Conservation (phyloP, 1,139 yeast species). For the Scheffersomyces titani region DNA sequence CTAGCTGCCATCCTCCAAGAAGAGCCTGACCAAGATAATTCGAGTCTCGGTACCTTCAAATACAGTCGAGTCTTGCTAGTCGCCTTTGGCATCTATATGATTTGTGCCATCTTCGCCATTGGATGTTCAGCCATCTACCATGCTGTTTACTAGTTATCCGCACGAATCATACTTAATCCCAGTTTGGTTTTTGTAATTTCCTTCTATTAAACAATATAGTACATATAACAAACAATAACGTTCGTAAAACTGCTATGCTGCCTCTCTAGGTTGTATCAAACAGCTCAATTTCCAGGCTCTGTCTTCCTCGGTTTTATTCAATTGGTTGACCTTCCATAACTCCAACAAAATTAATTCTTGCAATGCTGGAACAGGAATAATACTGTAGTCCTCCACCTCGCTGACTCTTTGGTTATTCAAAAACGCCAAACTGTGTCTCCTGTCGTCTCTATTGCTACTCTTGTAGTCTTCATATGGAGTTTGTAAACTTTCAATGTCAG, state of each 20-base stretch:
- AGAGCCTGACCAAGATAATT: neutral
- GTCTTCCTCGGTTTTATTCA: constrained; percentile 61
- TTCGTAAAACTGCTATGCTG: neutral
- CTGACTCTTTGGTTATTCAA: constrained; percentile 10
- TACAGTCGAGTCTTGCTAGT: neutral
- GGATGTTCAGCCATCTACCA: neutral
- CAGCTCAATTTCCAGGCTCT: constrained; percentile 75
- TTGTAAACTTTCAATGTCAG: constrained; percentile 80
- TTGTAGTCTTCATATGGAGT: constrained; percentile 46
- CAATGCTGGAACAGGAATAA: constrained; percentile 44
- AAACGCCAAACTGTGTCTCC: constrained; percentile 23
- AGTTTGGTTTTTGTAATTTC: neutral
- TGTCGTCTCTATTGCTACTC: constrained; percentile 9
- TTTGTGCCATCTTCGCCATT: neutral
- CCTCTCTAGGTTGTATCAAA: constrained; percentile 46
- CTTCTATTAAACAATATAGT: neutral
- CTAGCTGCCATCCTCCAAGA: neutral
- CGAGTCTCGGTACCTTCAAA: neutral
- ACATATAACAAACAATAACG: neutral
- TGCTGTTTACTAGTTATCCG: neutral
- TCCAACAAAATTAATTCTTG: constrained; percentile 71
- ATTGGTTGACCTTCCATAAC: constrained; percentile 67
- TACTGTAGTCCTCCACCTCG: constrained; percentile 30
- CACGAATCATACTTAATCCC: neutral
- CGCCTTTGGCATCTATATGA: neutral